Base-by-base conservation (phyloP, 139 green algal genomes). In the Chlamydomonas sphaeroides region DNA sequence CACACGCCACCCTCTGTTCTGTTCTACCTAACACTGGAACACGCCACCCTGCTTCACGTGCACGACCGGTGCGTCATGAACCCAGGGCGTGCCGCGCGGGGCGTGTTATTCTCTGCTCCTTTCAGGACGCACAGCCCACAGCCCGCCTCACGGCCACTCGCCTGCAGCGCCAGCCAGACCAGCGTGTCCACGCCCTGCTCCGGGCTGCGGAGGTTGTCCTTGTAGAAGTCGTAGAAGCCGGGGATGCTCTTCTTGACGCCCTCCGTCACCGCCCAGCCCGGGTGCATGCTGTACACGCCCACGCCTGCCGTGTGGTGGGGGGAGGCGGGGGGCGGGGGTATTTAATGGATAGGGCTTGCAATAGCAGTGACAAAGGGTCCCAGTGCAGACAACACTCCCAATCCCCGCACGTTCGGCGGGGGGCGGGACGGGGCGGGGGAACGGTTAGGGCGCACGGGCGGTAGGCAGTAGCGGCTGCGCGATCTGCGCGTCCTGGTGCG, bases 181-280 rank as follows among this genome's bases (percentile, higher is more conserved):
- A 91, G 89, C 21, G 91, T 95, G 89, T 95, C 92, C 23, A 70
- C 85, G 28, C 92, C 92, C 82, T 94, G 80, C 30, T 59, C 32
- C 41, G 88, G 57, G 17, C 77, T 85, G 28, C 92, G 67, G 70
- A 95, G 84, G 57, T 86, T 88, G 30, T 85, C 62, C 76, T 78
- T 45, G 61, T 91, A 93, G 30, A 81, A 66, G 20, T 83, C 80
- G 80, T 91, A 89, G 74, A 95, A 94, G 59, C 85, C 91, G 0
- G 90, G 91, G 23, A 95, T 94, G 67, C 75, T 86, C 23, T 85
- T 89, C 80, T 91, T 87, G 35, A 95, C 91, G 3, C 92, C 92
- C 67, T 90, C 86, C 0, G 92, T 95, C 8, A 89, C 87, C 0
- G 90, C 88, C 92, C 92, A 95, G 42, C 89, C 89, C 11, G 89